Percentiles rank a stretch among this genome's conserved stretches.
Evolutionary conservation across 352 stramenopile genomes (phyloP).

Genomic region (Pythium scleroteichum): DNA sequence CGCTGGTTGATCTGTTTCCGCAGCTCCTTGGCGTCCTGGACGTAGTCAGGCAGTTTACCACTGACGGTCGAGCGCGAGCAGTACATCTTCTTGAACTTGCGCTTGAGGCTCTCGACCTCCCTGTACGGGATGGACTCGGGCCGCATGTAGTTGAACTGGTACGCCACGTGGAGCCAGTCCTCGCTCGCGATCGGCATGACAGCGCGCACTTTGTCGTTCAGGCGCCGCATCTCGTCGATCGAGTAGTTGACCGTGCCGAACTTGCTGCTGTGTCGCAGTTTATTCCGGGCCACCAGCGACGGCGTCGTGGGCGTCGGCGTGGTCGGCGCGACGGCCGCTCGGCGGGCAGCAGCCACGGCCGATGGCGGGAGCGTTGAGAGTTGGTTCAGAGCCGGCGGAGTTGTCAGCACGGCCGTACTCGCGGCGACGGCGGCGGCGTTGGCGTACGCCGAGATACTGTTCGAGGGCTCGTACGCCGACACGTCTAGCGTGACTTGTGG

Average conservation of each 20-base stretch:
- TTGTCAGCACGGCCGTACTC: conserved; percentile 14
- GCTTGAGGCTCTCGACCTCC: conserved; percentile 63
- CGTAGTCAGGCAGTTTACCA: conserved; percentile 44
- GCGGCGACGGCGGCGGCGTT: conserved; percentile 18
- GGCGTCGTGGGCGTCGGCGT: background rate
- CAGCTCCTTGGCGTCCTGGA: conserved; percentile 54
- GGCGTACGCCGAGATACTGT: conserved; percentile 13
- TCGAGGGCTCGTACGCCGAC: conserved; percentile 14
- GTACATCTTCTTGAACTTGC: conserved; percentile 80
- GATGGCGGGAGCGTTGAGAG: background rate
- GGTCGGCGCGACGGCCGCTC: background rate
- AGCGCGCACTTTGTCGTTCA: conserved; percentile 58
- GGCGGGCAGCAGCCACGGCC: background rate
- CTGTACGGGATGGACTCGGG: conserved; percentile 62
- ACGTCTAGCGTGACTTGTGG: conserved; percentile 17
- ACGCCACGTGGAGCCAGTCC: conserved; percentile 66
- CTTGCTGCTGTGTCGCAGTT: conserved; percentile 50
- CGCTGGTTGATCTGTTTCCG: conserved; percentile 49
- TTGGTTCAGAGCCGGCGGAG: background rate
- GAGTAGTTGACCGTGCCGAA: conserved; percentile 73
- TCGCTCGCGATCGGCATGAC: conserved; percentile 51
- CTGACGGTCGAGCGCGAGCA: conserved; percentile 32
- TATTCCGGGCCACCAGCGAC: conserved; percentile 2
- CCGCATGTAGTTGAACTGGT: conserved; percentile 67
- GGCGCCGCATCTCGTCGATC: conserved; percentile 62